These are phyloP conservation scores for Mortierella sp. DNA, from an alignment of 371 early-diverging fungal species.

Conservation along the genomic window DNA sequence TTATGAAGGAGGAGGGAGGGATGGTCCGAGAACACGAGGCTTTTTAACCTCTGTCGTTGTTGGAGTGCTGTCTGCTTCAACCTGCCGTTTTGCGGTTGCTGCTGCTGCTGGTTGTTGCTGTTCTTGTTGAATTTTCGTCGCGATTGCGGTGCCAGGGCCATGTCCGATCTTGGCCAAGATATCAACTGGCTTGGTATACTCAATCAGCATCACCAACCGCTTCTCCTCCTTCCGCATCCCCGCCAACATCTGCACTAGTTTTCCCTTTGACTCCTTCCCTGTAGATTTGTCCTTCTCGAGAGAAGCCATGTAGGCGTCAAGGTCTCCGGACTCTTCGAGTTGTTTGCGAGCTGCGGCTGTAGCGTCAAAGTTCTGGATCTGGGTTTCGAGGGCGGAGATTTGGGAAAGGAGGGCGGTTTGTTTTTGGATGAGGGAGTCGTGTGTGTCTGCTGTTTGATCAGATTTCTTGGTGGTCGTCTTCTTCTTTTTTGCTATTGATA, in stretches of 20 bases:
- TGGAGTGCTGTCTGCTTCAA: constrained; percentile 1
- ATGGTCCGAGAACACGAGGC: constrained; percentile 33
- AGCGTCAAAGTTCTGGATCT: constrained; percentile 49
- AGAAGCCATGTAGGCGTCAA: constrained; percentile 72
- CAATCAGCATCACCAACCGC: constrained; percentile 67
- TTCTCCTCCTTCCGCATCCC: constrained; percentile 68
- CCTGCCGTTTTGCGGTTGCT: constrained; percentile 8
- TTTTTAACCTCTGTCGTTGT: constrained; percentile 17
- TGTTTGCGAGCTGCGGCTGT: constrained; percentile 45
- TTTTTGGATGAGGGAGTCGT: constrained; percentile 69
- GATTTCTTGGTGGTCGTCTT: constrained; percentile 39
- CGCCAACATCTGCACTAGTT: constrained; percentile 62
- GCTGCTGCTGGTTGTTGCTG: constrained; percentile 1
- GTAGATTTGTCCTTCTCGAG: constrained; percentile 25
- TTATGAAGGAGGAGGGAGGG: constrained; percentile 32
- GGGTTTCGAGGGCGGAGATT: constrained; percentile 48
- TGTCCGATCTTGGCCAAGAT: constrained; percentile 43
- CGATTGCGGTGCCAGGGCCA: constrained; percentile 63
- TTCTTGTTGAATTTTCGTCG: background rate
- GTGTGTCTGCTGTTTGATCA: constrained; percentile 70
- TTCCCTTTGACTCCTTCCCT: constrained; percentile 58
- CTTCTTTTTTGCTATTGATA: constrained; percentile 56
- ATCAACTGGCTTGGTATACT: constrained; percentile 68
- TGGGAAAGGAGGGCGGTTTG: constrained; percentile 28
- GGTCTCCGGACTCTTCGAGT: constrained; percentile 66